phyloP scores from a whole-genome alignment of 148 eudicot genomes.

The Diospyros lotus region DNA sequence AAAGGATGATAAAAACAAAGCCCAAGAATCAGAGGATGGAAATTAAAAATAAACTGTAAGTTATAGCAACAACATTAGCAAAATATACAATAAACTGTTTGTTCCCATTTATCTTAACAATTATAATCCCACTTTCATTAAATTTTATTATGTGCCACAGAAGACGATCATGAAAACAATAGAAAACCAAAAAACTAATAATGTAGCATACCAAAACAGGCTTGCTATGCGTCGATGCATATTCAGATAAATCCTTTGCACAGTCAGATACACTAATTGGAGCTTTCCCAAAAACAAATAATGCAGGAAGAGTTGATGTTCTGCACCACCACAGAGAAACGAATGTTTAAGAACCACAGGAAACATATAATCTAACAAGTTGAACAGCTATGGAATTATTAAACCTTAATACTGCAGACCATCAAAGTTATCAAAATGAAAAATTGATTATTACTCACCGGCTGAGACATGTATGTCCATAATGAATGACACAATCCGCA shows the following conservation, averaged over 20 bases:
- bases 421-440: not conserved
- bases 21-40: no score
- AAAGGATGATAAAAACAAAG: no score
- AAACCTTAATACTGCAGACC: not conserved
- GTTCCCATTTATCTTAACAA: no score
- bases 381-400: not conserved
- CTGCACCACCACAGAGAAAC: slow-evolving; percentile 30
- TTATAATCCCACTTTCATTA: no score
- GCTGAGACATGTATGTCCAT: slow-evolving; percentile 92
- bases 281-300: slow-evolving; percentile 75
- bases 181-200: not conserved
- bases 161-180: not conserved
- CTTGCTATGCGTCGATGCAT: slow-evolving; percentile 37
- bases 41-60: no score
- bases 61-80: no score
- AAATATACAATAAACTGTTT: no score
- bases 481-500: slow-evolving; percentile 88
- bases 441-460: slow-evolving; percentile 49
- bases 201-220: slow-evolving; percentile 52
- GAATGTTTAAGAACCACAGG: not conserved
- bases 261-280: slow-evolving; percentile 41
- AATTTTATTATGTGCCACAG: no score
- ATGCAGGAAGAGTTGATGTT: slow-evolving; percentile 85
- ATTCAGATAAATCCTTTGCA: slow-evolving; percentile 38
- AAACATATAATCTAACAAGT: not conserved